These are phyloP conservation scores for Tulasnella sp. DNA, from an alignment of 768 basidiomycete species.

Conservation along the genomic window DNA sequence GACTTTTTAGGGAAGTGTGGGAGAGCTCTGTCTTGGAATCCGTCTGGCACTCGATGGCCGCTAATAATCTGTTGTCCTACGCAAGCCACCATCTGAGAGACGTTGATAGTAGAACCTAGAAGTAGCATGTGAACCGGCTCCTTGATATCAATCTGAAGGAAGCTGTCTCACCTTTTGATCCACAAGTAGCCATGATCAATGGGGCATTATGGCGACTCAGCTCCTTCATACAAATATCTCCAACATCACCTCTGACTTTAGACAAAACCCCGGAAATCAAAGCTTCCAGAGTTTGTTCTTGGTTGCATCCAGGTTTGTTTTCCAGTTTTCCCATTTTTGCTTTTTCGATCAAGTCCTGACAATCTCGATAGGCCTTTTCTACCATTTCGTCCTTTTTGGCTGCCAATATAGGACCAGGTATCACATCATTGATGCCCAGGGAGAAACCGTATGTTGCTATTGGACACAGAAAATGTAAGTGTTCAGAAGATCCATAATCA, in stretches of 20 bases:
- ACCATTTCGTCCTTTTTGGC: constrained; percentile 75
- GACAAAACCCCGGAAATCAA: constrained; percentile 86
- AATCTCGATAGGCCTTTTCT: constrained; percentile 75
- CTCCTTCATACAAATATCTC: constrained; percentile 96
- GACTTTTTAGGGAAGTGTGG: constrained; percentile 98
- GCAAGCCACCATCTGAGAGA: constrained; percentile 99
- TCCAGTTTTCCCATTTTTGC: constrained; percentile 87
- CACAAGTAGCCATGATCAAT: constrained; percentile 97
- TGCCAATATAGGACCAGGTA: constrained; percentile 76
- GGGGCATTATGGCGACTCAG: constrained; percentile 96
- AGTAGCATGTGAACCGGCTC: constrained; percentile 17
- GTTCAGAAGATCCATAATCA: no score
- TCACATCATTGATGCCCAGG: constrained; percentile 96
- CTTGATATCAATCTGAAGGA: not conserved
- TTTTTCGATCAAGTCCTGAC: constrained; percentile 71
- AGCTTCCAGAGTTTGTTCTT: constrained; percentile 95
- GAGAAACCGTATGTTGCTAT: constrained; percentile 94
- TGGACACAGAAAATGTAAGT: constrained; percentile 14
- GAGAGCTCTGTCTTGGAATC: constrained; percentile 97
- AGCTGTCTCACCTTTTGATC: constrained; percentile 70
- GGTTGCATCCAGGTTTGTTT: constrained; percentile 95
- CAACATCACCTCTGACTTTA: constrained; percentile 89
- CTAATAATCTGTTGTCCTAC: constrained; percentile 99
- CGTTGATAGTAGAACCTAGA: constrained; percentile 95
- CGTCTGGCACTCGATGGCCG: constrained; percentile 95